These are phyloP conservation scores for Moniliella sp. DNA, from an alignment of 1,284 basidiomycete species.

Conservation along the genomic window DNA sequence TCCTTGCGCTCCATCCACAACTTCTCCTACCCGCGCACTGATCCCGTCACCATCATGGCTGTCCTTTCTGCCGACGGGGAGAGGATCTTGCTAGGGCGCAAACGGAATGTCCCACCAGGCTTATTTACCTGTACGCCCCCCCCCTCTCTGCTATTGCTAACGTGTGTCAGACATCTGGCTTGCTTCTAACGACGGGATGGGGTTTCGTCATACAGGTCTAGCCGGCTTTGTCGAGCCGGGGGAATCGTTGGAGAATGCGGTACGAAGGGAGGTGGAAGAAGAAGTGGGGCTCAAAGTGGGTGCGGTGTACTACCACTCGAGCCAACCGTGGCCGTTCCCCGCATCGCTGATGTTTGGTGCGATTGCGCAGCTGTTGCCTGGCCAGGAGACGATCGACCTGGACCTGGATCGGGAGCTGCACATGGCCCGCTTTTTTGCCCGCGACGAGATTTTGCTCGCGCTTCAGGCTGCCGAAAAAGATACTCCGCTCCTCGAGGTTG, in stretches of 20 bases:
- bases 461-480: constrained; percentile 41
- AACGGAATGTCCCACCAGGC: constrained; percentile 42
- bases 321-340: constrained; percentile 53
- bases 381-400: constrained; percentile 46
- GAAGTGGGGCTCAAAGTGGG: constrained; percentile 72
- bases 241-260: constrained; percentile 67
- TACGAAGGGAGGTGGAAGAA: constrained; percentile 65
- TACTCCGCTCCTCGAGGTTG: too few species aligned
- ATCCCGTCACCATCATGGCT: constrained; percentile 67
- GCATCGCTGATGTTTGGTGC: constrained; percentile 67
- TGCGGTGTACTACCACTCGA: constrained; percentile 67
- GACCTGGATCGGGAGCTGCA: constrained; percentile 92
- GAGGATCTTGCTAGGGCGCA: constrained; percentile 64
- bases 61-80: constrained; percentile 53
- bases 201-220: constrained; percentile 25
- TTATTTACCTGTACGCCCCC: too few species aligned
- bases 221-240: constrained; percentile 29
- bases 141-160: too few species aligned
- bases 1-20: constrained; percentile 12
- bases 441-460: constrained; percentile 48
- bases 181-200: too few species aligned
- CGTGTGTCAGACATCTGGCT: too few species aligned
- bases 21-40: constrained; percentile 24
- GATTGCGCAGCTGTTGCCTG: constrained; percentile 22
- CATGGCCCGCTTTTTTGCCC: constrained; percentile 70